A percentile compares a stretch with the other conserved stretches of the same genome.
These are phyloP conservation scores for Xylariaceae sp. DNA, from an alignment of 2,329 filamentous ascomycete genomes.

Conservation along the genomic window DNA sequence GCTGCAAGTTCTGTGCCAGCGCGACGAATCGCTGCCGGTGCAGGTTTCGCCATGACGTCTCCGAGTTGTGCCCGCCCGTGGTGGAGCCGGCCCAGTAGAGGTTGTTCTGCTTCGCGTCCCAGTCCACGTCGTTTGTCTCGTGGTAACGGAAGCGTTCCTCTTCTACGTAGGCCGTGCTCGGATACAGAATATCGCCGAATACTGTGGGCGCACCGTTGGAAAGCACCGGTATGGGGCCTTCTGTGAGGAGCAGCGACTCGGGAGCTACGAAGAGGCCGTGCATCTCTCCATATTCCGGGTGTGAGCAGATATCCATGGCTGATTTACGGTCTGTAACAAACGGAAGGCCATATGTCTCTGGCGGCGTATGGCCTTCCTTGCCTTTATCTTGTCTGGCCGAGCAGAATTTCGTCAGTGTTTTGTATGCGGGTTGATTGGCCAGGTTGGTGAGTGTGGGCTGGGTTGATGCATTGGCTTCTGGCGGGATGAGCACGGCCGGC, in stretches of 20 bases:
- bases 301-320: conserved; percentile 38
- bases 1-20: conserved; percentile 34
- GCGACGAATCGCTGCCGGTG: conserved; percentile 46
- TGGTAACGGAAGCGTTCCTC: conserved; percentile 40
- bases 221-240: conserved; percentile 42
- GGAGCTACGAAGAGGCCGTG: conserved; percentile 45
- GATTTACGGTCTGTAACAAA: conserved; percentile 34
- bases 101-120: conserved; percentile 45
- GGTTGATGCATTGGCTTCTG: background rate
- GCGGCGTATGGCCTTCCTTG: background rate
- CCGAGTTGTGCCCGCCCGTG: conserved; percentile 42
- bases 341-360: conserved; percentile 28
- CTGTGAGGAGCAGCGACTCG: conserved; percentile 37
- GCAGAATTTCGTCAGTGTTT: conserved; percentile 32
- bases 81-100: conserved; percentile 55
- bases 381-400: background rate
- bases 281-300: conserved; percentile 38
- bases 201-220: conserved; percentile 42
- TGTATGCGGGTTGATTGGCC: conserved; percentile 30
- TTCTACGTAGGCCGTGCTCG: conserved; percentile 46
- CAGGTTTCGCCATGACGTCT: conserved; percentile 36
- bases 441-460: conserved; percentile 27
- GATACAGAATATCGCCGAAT: conserved; percentile 49
- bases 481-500: conserved; percentile 37
- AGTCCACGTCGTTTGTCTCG: conserved; percentile 37